Evolutionary conservation across 2,329 filamentous ascomycete genomes (phyloP), one percentile per base, ranked within the genome.

Genomic region (Cladophialophora yegresii): DNA sequence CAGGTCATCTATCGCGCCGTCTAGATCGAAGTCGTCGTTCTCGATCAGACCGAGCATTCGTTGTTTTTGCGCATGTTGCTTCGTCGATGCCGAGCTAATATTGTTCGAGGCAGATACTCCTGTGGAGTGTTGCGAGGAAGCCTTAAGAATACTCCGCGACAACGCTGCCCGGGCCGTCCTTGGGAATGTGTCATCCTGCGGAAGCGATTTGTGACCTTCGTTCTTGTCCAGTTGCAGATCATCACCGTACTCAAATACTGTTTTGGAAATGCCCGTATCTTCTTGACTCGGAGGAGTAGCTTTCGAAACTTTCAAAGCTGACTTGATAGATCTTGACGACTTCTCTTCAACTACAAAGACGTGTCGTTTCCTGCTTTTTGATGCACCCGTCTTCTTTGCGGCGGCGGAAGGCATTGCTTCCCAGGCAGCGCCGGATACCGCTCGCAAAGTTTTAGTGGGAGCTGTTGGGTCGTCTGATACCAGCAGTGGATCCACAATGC

Each of bases 1-100:
- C 9, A 78, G 73, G 61, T 81, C 79, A 5, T 75, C 76, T n/a
- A 81, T 79, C 1, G 77, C 78, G 68, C 78, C 75, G 50, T 73
- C 77, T 4, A 80, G 73, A 61, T 79, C 75, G 57, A 80, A 80
- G 10, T 68, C 62, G 45, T 53, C 69, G 16, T 71, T 75, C 10
- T 67, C 72, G 22, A 65, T 57, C 49, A 32, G 7, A 72, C 76
- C 32, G 57, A 61, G 56, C 45, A 56, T 57, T 40, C 26, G 51
- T 8, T 59, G 61, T 33, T 49, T 62, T 58, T 70, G 66, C 9
- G 67, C 67, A 59, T 70, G 75, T 8, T 76, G 75, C 7, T 72
- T 75, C 7, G 72, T 72, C 8, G 76, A 64, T 5, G 72, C 73
- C 62, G 76, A 75, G 7, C 74, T 32, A 16, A 6, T 5, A 72